Conservation (phyloP, 1,139 yeast species). For the Protomyces arabidopsidicola region DNA sequence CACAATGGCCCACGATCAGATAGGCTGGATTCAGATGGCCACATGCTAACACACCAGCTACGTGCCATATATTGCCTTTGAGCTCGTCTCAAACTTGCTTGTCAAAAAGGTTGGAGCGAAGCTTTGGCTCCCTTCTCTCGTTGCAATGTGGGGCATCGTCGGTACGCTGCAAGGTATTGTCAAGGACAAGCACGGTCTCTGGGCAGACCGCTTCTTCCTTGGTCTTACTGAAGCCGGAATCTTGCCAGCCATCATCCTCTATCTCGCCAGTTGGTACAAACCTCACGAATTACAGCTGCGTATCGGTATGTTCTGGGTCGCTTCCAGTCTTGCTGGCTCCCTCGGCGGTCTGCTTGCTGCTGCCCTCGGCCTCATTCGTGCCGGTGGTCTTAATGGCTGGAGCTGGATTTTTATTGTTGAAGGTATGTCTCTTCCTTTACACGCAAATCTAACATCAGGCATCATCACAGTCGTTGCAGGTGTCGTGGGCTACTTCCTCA, state of each 20-base stretch:
- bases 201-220: slow-evolving; percentile 53
- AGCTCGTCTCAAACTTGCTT: slow-evolving; percentile 59
- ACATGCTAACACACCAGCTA: not conserved
- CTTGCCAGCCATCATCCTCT: slow-evolving; percentile 62
- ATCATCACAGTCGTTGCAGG: slow-evolving; percentile 62
- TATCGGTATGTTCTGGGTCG: slow-evolving; percentile 61
- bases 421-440: slow-evolving; percentile 55
- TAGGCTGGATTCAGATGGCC: not conserved
- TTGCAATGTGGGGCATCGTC: slow-evolving; percentile 52
- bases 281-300: slow-evolving; percentile 63
- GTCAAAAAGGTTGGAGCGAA: slow-evolving; percentile 60
- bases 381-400: slow-evolving; percentile 52
- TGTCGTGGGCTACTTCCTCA: slow-evolving; percentile 54
- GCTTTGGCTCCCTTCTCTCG: slow-evolving; percentile 49
- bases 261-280: slow-evolving; percentile 52
- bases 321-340: slow-evolving; percentile 72
- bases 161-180: slow-evolving; percentile 64
- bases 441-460: slow-evolving; percentile 68
- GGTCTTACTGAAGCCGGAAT: slow-evolving; percentile 65
- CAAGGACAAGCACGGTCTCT: slow-evolving; percentile 52
- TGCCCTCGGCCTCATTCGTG: slow-evolving; percentile 44
- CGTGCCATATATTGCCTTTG: slow-evolving; percentile 63
- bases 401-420: slow-evolving; percentile 70
- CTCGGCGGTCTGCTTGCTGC: slow-evolving; percentile 74
- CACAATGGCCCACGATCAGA: not conserved